Evolutionary conservation across 2,329 filamentous ascomycete species (phyloP), one percentile per base, ranked within the genome.

Genomic region (Ophiostoma quercus): DNA sequence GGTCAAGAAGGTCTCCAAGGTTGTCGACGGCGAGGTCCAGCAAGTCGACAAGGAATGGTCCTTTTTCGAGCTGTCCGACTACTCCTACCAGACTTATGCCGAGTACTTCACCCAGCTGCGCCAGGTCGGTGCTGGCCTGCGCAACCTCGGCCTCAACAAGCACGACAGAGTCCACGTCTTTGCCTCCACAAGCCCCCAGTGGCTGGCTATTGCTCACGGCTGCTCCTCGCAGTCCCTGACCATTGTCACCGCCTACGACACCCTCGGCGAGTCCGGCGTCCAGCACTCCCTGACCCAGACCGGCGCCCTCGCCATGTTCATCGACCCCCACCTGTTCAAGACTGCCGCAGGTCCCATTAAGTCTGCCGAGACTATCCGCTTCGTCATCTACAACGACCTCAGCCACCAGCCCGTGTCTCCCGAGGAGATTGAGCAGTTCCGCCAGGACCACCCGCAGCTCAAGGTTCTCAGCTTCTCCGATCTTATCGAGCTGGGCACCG

Each of bases 191-290:
- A 92, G 91, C 78, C 85, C 88, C 68, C 87, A 92, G 80, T 98
- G 94, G 94, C 85, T 97, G 73, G 87, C 89, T 69, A 87, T 91
- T 75, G 91, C 94, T 66, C 92, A 96, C 78, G 85, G 81, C 63
- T 83, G 90, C 87, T 82, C 88, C 25, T 94, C 93, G 19, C 94
- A 98, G 80, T 94, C 92, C 63, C 88, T 97, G 78, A 88, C 92
- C 71, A 94, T 97, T 74, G 94, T 97, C 67, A 98, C 94, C 65
- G 93, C 94, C 67, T 97, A 97, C 80, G 94, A 97, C 79, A 96
- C 93, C 39, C 89, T 97, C 63, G 94, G 94, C 69, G 87, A 92
- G 76, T 88, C 89, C 72, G 94, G 93, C 66, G 86, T 97, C 73
- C 88, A 90, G 81, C 93, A 96, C 82, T 96, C 93, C 2, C 86